Percentiles rank a stretch among this genome's conserved stretches.
These are phyloP conservation scores for Trametes gibbosa DNA, from an alignment of 768 basidiomycete genomes.

Conservation along the genomic window DNA sequence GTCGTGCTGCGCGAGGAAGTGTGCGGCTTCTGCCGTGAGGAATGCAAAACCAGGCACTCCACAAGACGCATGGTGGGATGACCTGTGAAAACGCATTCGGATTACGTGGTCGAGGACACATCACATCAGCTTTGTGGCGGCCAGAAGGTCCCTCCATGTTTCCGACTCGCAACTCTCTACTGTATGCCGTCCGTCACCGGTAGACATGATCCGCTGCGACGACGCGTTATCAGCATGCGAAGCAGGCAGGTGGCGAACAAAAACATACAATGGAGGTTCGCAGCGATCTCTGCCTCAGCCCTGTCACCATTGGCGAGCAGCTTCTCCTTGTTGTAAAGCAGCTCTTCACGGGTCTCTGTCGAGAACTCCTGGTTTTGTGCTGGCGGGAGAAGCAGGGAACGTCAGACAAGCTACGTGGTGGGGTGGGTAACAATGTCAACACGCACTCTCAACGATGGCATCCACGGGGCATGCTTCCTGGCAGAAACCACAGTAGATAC, in stretches of 20 bases:
- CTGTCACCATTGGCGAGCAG: conserved; percentile 93
- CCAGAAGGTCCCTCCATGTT: conserved; percentile 12
- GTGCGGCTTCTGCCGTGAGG: conserved; percentile 15
- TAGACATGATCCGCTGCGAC: conserved; percentile 81
- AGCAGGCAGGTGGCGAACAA: background rate
- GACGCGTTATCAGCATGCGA: conserved; percentile 17
- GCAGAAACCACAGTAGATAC: conserved; percentile 99
- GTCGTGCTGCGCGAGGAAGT: conserved; percentile 8
- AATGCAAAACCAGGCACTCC: conserved; percentile 11
- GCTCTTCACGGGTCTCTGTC: conserved; percentile 96
- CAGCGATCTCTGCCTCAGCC: conserved; percentile 96
- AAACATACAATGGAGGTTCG: conserved; percentile 72
- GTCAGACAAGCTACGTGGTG: background rate
- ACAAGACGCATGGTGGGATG: background rate
- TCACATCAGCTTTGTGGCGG: conserved; percentile 25
- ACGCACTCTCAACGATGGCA: conserved; percentile 96
- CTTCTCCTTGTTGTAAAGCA: conserved; percentile 99
- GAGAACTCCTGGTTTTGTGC: conserved; percentile 98
- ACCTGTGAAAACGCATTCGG: conserved; percentile 4
- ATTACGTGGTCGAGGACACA: conserved; percentile 18
- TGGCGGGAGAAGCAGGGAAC: conserved; percentile 29
- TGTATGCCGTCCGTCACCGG: conserved; percentile 45
- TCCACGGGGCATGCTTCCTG: conserved; percentile 99
- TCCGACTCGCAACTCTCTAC: background rate
- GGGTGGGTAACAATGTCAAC: background rate